phyloP scores from a whole-genome alignment of 2,329 filamentous ascomycete genomes.

The Arthrocladium fulminans region DNA sequence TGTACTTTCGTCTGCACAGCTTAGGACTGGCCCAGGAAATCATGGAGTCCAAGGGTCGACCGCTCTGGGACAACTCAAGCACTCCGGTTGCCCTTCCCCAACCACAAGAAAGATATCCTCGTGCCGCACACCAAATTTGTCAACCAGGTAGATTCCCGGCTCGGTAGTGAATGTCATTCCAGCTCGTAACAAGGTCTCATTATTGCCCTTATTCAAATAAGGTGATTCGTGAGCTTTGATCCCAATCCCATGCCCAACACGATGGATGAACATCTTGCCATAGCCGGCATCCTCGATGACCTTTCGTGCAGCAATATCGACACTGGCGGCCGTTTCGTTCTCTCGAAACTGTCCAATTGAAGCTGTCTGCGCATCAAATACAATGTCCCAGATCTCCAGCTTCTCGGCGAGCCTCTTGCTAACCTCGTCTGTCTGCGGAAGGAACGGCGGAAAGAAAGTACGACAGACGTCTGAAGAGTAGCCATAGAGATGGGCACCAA shows the following conservation, averaged over 20 bases:
- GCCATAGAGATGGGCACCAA: slow-evolving; percentile 52
- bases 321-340: slow-evolving; percentile 48
- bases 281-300: slow-evolving; percentile 53
- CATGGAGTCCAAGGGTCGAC: slow-evolving; percentile 47
- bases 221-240: slow-evolving; percentile 60
- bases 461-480: slow-evolving; percentile 58
- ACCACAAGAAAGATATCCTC: slow-evolving; percentile 53
- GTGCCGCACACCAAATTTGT: slow-evolving; percentile 53
- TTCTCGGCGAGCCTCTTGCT: neutral
- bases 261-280: slow-evolving; percentile 51
- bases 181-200: slow-evolving; percentile 36
- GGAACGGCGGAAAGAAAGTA: slow-evolving; percentile 43
- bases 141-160: slow-evolving; percentile 53
- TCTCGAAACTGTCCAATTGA: slow-evolving; percentile 44
- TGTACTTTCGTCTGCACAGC: no score
- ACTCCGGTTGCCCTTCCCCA: slow-evolving; percentile 43
- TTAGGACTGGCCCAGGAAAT: no score
- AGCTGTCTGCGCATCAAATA: slow-evolving; percentile 53
- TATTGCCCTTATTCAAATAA: slow-evolving; percentile 56
- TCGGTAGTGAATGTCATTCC: slow-evolving; percentile 59
- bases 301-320: slow-evolving; percentile 52
- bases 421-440: neutral
- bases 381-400: slow-evolving; percentile 48
- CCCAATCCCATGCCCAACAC: slow-evolving; percentile 56
- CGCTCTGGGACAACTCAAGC: slow-evolving; percentile 48